Base-by-base conservation (phyloP, 139 green algal species). In the Picochlorum sp. region DNA sequence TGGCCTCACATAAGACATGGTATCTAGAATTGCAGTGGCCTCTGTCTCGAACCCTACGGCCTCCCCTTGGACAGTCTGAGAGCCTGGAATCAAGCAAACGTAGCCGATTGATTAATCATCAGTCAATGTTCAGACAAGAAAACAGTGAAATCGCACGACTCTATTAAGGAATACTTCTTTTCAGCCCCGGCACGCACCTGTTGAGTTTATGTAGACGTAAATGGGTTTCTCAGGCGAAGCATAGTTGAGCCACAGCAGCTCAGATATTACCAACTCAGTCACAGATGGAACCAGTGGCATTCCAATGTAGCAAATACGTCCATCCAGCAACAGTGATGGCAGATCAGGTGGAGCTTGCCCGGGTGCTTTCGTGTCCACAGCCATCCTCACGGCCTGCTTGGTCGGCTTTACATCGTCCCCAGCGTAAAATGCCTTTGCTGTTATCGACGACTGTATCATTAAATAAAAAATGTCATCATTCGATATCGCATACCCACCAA, bases 121-220 rank as follows among this genome's bases (percentile, higher is more conserved):
- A n/a, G n/a, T 47, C 39, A 47, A 16, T 13, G 22, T 10, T 6
- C 9, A 2, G 39, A 47, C 39, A 20, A n/a, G 8, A 20, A 20
- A 26, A 20, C 1, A 22, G 22, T 47, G 12, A 47, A 26, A 47
- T 47, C 22, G 18, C 39, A 26, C 22, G 10, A 4, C 18, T 26
- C 39, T 26, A 16, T 8, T 8, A 47, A 47, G 18, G 39, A 47
- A 47, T 26, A 5, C 5, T 16, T 26, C 20, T 47, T 26, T 20
- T 20, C 18, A 18, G 35, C 58, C 86, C 86, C 3, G 39, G 14
- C 5, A n/a, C 39, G 39, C 22, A 47, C 39, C 39, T 3, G 82
- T 90, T 32, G 78, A 90, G 72, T 95, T 95, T 44, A 95, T 83
- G 78, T 95, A 95, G 20, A 95, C 53, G 53, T 89, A 93, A 9